Base-by-base conservation (phyloP, 345 rosid species). In the Salix udensis region DNA sequence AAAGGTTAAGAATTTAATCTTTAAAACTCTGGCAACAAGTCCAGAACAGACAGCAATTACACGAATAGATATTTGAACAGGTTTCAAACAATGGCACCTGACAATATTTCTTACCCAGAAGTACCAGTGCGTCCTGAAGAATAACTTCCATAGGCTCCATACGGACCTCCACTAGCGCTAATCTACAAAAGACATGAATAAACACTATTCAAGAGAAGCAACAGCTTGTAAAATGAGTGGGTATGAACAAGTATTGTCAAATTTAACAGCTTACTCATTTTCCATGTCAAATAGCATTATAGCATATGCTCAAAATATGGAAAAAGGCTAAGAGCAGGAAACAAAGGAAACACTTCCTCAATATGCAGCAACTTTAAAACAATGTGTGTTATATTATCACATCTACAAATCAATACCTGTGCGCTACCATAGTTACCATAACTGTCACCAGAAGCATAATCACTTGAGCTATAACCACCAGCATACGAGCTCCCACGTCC, bases 81-180 rank as follows among this genome's bases (percentile, higher is more conserved):
- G 55, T 5, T 37, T 30, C 42, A 67, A 13, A 50, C 48, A 70
- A 50, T 50, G 55, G 72, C 9, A 65, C 69, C 46, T 73, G 37
- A n/a, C 16, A 23, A 77, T 65, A 76, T 7, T 55, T 72, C 97
- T 87, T 82, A 96, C 99, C 99, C 99, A 80, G 94, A 88, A 79
- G 82, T 72, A 78, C 86, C 82, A 79, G 87, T 82, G 23, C 95
- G 93, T 76, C 93, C 97, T 13, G 97, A 90, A 53, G 97, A 88
- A 82, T 96, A 91, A 78, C 87, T 84, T 82, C 97, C 96, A 84
- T 91, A 95, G 52, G 89, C 88, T 85, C 96, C 98, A 84, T 91
- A 94, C 37, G 90, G 84, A 87, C 89, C 81, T 68, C 89, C 91
- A 75, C 91, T 85, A 68, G 91, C 87, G 70, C 91, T 91, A 79